These are phyloP conservation scores for Hypoxylon sp. DNA, from an alignment of 2,329 filamentous ascomycete species.

Conservation along the genomic window DNA sequence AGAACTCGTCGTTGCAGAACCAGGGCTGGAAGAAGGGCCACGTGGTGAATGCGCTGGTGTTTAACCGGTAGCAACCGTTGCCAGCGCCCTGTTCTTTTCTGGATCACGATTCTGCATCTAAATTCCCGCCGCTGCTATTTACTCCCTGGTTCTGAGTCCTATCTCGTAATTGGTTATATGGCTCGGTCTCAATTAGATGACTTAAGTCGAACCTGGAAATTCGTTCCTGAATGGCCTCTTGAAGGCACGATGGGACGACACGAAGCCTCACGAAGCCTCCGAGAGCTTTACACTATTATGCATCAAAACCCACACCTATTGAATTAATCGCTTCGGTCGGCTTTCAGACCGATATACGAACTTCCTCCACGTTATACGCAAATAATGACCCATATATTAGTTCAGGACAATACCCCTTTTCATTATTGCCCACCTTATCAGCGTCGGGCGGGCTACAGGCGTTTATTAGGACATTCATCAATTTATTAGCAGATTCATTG, in stretches of 20 bases:
- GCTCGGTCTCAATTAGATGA: not conserved
- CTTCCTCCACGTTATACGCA: not conserved
- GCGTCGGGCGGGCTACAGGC: slow-evolving; percentile 36
- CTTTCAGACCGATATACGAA: not conserved
- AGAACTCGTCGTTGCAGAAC: slow-evolving; percentile 70
- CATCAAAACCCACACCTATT: not conserved
- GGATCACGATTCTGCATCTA: not conserved
- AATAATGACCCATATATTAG: slow-evolving; percentile 34
- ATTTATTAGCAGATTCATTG: slow-evolving; percentile 3
- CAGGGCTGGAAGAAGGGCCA: slow-evolving; percentile 83
- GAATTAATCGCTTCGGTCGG: slow-evolving; percentile 22
- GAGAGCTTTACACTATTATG: not conserved
- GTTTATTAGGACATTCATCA: slow-evolving; percentile 27
- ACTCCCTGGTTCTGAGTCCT: slow-evolving; percentile 1
- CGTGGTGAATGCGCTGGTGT: slow-evolving; percentile 81
- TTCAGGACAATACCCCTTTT: slow-evolving; percentile 46
- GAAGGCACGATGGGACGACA: not conserved
- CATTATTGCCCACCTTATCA: slow-evolving; percentile 23
- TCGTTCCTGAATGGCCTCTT: not conserved
- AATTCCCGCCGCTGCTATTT: not conserved
- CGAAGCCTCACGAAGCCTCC: not conserved
- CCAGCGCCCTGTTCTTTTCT: slow-evolving; percentile 10
- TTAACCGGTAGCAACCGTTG: slow-evolving; percentile 56
- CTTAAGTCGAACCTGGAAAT: not conserved
- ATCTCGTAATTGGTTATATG: not conserved